These are phyloP conservation scores for Exserohilum rostratum DNA, from an alignment of 2,329 filamentous ascomycete genomes.

Conservation along the genomic window DNA sequence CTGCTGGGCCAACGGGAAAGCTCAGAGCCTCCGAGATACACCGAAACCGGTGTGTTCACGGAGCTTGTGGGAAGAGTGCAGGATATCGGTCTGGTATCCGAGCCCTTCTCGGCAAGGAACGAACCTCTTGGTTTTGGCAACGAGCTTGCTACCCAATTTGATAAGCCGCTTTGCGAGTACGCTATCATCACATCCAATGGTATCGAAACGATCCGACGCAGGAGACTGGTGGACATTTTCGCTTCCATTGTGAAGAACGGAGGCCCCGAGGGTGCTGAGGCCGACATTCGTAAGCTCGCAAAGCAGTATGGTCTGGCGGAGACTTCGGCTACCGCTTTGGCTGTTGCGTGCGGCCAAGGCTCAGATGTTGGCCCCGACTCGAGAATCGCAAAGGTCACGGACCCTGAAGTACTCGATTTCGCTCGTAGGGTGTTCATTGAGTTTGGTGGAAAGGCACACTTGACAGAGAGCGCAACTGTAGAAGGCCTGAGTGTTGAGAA, in stretches of 20 bases:
- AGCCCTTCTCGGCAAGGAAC: slow-evolving; percentile 68
- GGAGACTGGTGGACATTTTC: slow-evolving; percentile 90
- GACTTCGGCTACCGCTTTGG: slow-evolving; percentile 86
- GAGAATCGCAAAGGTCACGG: slow-evolving; percentile 72
- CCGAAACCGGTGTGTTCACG: slow-evolving; percentile 82
- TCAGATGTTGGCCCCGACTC: slow-evolving; percentile 76
- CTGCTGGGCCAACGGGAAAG: slow-evolving; percentile 69
- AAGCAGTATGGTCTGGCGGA: slow-evolving; percentile 86
- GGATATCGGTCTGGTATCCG: slow-evolving; percentile 77
- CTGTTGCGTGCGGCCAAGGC: slow-evolving; percentile 93
- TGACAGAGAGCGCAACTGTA: slow-evolving; percentile 77
- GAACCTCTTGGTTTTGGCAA: slow-evolving; percentile 83
- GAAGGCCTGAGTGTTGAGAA: slow-evolving; percentile 73
- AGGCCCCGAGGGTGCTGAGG: slow-evolving; percentile 79
- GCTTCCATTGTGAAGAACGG: slow-evolving; percentile 77
- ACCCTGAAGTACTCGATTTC: slow-evolving; percentile 83
- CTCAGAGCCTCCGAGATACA: slow-evolving; percentile 65
- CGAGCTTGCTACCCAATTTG: slow-evolving; percentile 94
- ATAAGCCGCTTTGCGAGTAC: slow-evolving; percentile 79
- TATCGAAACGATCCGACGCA: slow-evolving; percentile 81
- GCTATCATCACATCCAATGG: slow-evolving; percentile 91
- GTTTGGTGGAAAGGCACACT: slow-evolving; percentile 83
- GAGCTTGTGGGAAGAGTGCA: slow-evolving; percentile 75
- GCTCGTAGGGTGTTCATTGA: slow-evolving; percentile 90
- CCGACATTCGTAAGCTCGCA: slow-evolving; percentile 82